A percentile compares a stretch with the other conserved stretches of the same genome.
Evolutionary conservation across 805 yeast species (phyloP).

Genomic region (Isabelozyma pseudorhagii): DNA sequence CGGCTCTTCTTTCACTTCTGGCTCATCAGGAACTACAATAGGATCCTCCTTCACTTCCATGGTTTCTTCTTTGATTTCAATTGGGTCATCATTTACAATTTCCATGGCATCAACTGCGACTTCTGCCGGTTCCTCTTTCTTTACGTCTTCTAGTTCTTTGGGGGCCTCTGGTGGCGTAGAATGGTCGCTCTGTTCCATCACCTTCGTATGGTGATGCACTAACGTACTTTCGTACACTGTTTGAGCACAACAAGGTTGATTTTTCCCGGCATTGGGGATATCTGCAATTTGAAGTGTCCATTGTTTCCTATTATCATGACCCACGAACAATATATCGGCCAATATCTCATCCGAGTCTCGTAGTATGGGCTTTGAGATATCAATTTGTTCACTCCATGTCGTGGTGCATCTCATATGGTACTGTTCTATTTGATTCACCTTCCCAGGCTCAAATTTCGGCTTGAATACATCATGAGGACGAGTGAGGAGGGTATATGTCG

Average conservation of each 20-base stretch:
- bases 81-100: not conserved
- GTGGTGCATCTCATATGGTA: constrained; percentile 49
- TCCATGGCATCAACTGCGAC: constrained; percentile 3
- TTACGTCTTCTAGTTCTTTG: not conserved
- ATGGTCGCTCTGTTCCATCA: not conserved
- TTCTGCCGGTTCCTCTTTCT: constrained; percentile 1
- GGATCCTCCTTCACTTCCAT: not conserved
- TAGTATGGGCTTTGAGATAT: constrained; percentile 23
- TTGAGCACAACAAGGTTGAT: constrained; percentile 58
- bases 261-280: constrained; percentile 72
- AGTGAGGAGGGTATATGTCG: constrained; percentile 48
- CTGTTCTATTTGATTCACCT: constrained; percentile 56
- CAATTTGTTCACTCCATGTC: constrained; percentile 35
- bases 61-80: constrained; percentile 1
- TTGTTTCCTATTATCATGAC: constrained; percentile 15
- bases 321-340: constrained; percentile 28
- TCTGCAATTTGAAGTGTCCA: constrained; percentile 71
- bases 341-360: constrained; percentile 14
- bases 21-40: not conserved
- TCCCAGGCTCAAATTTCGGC: constrained; percentile 55
- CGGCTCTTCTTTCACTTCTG: not conserved
- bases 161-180: not conserved
- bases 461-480: constrained; percentile 50
- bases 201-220: constrained; percentile 45
- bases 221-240: constrained; percentile 62